These are phyloP conservation scores for Dactylorhiza incarnata DNA, from an alignment of 106 monocot genomes.

Conservation along the genomic window DNA sequence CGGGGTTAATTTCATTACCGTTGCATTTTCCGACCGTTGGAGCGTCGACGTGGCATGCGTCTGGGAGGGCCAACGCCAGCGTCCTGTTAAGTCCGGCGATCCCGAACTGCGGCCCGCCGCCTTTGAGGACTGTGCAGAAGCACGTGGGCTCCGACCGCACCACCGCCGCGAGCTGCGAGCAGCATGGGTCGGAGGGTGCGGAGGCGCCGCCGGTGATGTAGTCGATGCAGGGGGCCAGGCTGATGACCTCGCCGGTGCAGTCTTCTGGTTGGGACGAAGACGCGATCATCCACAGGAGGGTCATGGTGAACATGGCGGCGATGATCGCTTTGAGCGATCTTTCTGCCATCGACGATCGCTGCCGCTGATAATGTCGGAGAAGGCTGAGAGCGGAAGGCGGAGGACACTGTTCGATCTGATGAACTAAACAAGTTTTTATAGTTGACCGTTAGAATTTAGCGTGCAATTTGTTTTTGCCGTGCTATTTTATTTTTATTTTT, in stretches of 20 bases:
- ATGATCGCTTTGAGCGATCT: not conserved
- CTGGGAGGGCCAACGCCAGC: constrained; percentile 10
- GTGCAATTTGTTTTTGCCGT: too few relatives aligned
- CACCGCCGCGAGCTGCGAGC: constrained; percentile 10
- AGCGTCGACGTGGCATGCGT: constrained; percentile 6
- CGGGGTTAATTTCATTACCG: constrained; percentile 1
- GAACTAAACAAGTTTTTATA: not conserved
- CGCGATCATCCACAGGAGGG: not conserved
- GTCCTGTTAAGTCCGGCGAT: constrained; percentile 11
- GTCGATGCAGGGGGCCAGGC: constrained; percentile 11
- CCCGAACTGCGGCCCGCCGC: not conserved
- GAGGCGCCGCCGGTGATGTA: constrained; percentile 12
- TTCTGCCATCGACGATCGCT: not conserved
- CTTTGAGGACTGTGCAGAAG: constrained; percentile 10
- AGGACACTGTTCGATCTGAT: too few relatives aligned
- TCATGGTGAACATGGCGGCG: not conserved
- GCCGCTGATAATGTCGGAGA: too few relatives aligned
- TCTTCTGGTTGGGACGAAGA: not conserved
- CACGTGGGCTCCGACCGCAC: constrained; percentile 8
- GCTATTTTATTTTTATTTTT: too few relatives aligned
- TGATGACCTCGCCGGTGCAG: constrained; percentile 7
- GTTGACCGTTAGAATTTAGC: too few relatives aligned
- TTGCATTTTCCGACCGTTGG: constrained; percentile 10
- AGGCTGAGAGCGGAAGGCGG: not conserved
- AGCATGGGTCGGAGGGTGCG: constrained; percentile 11